Conservation (phyloP, 23 red algal species). For the Gracilariopsis chorda region DNA sequence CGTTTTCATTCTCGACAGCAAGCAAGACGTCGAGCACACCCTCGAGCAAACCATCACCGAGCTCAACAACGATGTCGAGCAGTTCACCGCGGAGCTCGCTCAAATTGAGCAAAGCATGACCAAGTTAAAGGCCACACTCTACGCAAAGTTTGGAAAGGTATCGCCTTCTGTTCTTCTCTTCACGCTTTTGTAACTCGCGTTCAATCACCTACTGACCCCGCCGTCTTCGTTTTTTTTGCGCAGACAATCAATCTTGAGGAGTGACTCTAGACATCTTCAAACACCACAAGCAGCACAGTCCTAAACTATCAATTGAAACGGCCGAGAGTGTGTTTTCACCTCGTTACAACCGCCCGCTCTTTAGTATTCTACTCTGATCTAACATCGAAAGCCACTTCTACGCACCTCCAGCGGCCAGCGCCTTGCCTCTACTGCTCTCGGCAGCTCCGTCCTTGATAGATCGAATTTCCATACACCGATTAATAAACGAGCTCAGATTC, state of each 20-base stretch:
- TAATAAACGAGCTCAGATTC: conserved; percentile 75
- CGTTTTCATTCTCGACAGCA: conserved; percentile 58
- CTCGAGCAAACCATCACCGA: conserved; percentile 18
- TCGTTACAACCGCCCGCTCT: no score
- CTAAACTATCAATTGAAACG: no score
- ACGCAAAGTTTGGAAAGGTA: conserved; percentile 78
- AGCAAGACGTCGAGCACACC: conserved; percentile 16
- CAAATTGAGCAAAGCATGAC: conserved; percentile 14
- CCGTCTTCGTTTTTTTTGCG: background rate
- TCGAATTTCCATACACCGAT: conserved; percentile 73
- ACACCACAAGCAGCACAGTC: no score
- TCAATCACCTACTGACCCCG: no score
- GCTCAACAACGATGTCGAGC: conserved; percentile 8
- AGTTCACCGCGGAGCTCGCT: background rate
- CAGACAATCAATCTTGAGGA: conserved; percentile 74
- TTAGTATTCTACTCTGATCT: no score
- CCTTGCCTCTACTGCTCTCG: no score
- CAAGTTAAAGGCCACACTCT: conserved; percentile 40
- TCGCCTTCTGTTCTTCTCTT: background rate
- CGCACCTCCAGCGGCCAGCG: no score
- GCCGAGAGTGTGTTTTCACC: no score
- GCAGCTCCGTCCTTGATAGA: background rate
- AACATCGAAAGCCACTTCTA: no score
- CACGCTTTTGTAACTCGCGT: background rate
- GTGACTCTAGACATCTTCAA: no score